These are phyloP conservation scores for Avicennia marina DNA, from an alignment of 257 asterid species.

Conservation along the genomic window DNA sequence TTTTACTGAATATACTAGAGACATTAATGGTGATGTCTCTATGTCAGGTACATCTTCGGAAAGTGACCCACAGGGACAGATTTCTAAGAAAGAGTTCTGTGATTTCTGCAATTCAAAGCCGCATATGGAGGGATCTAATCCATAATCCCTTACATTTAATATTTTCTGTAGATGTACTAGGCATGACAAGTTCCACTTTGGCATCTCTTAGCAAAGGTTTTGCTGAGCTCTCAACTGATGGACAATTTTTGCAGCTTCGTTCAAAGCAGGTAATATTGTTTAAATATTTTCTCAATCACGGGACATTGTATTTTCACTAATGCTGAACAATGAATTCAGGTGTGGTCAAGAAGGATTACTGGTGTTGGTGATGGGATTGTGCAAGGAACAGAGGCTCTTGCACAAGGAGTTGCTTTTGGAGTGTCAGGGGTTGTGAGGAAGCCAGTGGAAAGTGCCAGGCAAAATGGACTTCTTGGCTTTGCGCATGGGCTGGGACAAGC, in stretches of 20 bases:
- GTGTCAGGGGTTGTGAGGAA: slow-evolving; percentile 90
- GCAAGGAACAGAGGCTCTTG: slow-evolving; percentile 99
- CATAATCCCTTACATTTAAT: slow-evolving; percentile 92
- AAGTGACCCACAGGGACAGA: slow-evolving; percentile 79
- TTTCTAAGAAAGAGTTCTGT: slow-evolving; percentile 89
- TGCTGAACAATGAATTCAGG: slow-evolving; percentile 35
- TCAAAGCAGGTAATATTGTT: slow-evolving; percentile 71
- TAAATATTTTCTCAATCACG: slow-evolving; percentile 14
- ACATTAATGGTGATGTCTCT: neutral
- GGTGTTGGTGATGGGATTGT: slow-evolving; percentile 98
- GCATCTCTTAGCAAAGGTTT: slow-evolving; percentile 98
- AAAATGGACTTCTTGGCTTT: slow-evolving; percentile 92
- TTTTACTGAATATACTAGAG: neutral
- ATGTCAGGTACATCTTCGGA: slow-evolving; percentile 82
- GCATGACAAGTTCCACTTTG: slow-evolving; percentile 96
- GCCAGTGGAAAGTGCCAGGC: slow-evolving; percentile 93
- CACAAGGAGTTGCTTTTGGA: slow-evolving; percentile 98
- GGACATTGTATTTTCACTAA: slow-evolving; percentile 15
- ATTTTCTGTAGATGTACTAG: slow-evolving; percentile 92
- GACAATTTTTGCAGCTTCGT: slow-evolving; percentile 90
- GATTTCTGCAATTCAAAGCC: slow-evolving; percentile 64
- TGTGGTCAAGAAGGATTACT: slow-evolving; percentile 91
- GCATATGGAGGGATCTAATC: slow-evolving; percentile 92
- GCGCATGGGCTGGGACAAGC: slow-evolving; percentile 99
- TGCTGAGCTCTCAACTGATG: slow-evolving; percentile 98